A percentile compares a stretch with the other conserved stretches of the same genome.
These are phyloP conservation scores for Teunomyces barrocoloradensis DNA, from an alignment of 805 yeast genomes.

Conservation along the genomic window DNA sequence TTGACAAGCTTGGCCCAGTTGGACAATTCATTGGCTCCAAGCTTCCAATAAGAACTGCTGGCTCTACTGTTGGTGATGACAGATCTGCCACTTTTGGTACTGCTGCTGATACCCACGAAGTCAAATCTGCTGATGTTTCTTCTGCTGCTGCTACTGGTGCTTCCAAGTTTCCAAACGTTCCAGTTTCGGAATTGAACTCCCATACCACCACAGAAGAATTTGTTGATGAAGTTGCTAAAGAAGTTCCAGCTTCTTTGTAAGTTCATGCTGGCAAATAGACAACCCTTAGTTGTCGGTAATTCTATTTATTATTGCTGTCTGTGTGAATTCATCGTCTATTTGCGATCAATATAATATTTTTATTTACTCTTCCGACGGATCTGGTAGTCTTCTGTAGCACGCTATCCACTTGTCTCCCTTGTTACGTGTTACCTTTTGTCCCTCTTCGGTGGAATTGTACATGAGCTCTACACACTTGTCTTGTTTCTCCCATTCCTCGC, in stretches of 20 bases:
- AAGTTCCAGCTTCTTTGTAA: slow-evolving; percentile 3
- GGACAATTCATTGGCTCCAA: slow-evolving; percentile 56
- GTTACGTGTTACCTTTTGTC: slow-evolving; percentile 92
- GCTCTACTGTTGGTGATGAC: slow-evolving; percentile 55
- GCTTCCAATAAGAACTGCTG: slow-evolving; percentile 68
- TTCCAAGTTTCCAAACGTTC: slow-evolving; percentile 42
- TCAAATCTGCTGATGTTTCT: slow-evolving; percentile 12
- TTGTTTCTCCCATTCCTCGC: slow-evolving; percentile 70
- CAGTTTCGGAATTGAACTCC: slow-evolving; percentile 20
- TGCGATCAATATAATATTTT: slow-evolving; percentile 1
- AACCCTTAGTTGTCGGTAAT: neutral
- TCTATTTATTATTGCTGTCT: slow-evolving; percentile 4
- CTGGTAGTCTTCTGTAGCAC: slow-evolving; percentile 73
- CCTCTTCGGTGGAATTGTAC: slow-evolving; percentile 96
- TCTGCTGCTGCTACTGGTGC: slow-evolving; percentile 33
- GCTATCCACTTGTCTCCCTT: slow-evolving; percentile 86
- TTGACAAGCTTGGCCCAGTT: slow-evolving; percentile 65
- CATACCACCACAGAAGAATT: slow-evolving; percentile 11
- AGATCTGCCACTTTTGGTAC: slow-evolving; percentile 15
- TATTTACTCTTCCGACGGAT: slow-evolving; percentile 38
- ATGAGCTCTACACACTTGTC: slow-evolving; percentile 85
- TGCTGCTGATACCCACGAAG: slow-evolving; percentile 11
- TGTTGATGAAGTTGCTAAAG: slow-evolving; percentile 7
- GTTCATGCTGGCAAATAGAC: slow-evolving; percentile 2
- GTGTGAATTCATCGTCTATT: slow-evolving; percentile 1